Base-by-base conservation (phyloP, 2,329 filamentous ascomycete species). In the Colletotrichum tofieldiae region DNA sequence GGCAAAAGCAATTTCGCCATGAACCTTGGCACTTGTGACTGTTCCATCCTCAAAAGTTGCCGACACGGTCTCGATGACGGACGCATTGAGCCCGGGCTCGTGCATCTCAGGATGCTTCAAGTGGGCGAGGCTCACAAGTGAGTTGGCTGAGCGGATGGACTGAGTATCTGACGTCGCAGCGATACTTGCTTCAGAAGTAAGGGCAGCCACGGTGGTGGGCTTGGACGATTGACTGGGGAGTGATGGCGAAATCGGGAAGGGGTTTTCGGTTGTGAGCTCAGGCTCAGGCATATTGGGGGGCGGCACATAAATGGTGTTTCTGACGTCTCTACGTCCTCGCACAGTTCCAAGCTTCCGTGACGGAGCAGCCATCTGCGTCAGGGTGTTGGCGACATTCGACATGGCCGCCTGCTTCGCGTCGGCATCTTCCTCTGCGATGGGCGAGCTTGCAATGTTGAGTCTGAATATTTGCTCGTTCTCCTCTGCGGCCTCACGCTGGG, bases 11-110 rank as follows among this genome's bases (percentile, higher is more conserved):
- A 99, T 91, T 83, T 99, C 96, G 70, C 96, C 96, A 55, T 92
- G 91, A 29, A 98, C 90, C 71, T 92, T 93, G 18, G 92, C 91
- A 60, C 90, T 92, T 74, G 90, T 93, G 14, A 95, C 83, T 16
- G 86, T 86, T 11, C 94, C 93, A 43, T 92, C 89, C 68, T 95
- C 92, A 79, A 98, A 97, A 65, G 90, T 91, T 18, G 93, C 94
- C 73, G 91, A 96, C n/a, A 98, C 91, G 0, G 93, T 96, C 81
- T 99, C 96, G 62, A 98, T 93, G 67, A 98, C 89, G 18, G 96
- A 98, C 4, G 93, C 91, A 80, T 94, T 96, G 7, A 99, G 86
- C 2, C 96, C 96, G 1, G 93, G 90, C 12, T 90, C 89, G 65
- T 92, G 89, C 82, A 97, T 87, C 23, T 98, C 95, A 0, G 94